Conservation (phyloP, 768 basidiomycete genomes). For the button mushroom (Agaricus bisporus) region DNA sequence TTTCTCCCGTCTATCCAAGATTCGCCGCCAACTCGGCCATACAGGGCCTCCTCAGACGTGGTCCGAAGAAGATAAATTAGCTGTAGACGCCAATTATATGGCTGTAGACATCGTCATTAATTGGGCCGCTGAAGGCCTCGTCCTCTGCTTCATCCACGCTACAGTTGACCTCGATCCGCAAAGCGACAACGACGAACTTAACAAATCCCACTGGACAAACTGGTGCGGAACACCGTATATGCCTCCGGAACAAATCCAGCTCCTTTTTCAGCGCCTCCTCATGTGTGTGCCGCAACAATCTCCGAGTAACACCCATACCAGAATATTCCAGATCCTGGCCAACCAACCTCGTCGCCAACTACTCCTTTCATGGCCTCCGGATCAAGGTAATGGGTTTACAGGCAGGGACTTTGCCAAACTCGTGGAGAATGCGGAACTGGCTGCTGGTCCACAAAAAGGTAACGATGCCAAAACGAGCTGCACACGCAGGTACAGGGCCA, state of each 20-base stretch:
- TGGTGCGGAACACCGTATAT: constrained; percentile 82
- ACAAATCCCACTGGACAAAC: constrained; percentile 77
- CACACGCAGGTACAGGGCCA: constrained; percentile 76
- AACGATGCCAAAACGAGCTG: constrained; percentile 82
- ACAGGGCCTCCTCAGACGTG: constrained; percentile 48
- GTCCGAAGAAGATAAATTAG: constrained; percentile 62
- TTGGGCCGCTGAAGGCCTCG: constrained; percentile 81
- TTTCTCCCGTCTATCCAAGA: constrained; percentile 68
- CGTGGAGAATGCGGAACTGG: constrained; percentile 64
- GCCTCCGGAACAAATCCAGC: constrained; percentile 47
- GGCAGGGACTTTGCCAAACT: constrained; percentile 51
- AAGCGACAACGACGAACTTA: constrained; percentile 65
- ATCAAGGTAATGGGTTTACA: constrained; percentile 38
- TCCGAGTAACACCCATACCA: constrained; percentile 37
- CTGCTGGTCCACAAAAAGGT: constrained; percentile 37
- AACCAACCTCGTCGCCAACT: constrained; percentile 53
- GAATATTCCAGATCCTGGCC: constrained; percentile 76
- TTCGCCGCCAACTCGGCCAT: constrained; percentile 70
- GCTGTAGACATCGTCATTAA: constrained; percentile 87
- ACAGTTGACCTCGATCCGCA: constrained; percentile 59
- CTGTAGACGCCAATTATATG: constrained; percentile 72
- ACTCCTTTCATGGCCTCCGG: constrained; percentile 75
- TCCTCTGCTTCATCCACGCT: constrained; percentile 86
- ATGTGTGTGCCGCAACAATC: constrained; percentile 39
- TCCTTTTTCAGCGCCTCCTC: constrained; percentile 54